Evolutionary conservation across 768 basidiomycete species (phyloP).

Genomic region (Kwoniella mangroviensis): DNA sequence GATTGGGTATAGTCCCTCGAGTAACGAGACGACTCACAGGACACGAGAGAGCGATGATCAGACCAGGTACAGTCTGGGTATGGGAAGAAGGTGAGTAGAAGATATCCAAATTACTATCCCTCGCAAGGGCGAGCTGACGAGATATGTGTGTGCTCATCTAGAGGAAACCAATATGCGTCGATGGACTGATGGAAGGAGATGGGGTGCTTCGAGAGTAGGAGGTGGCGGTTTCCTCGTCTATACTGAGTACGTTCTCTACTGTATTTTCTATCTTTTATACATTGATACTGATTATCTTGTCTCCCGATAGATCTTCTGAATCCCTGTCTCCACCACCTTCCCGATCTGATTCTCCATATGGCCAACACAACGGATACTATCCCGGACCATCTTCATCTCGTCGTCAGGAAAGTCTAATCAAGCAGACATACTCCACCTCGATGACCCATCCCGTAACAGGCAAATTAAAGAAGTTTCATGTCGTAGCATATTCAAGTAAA

Average conservation of each 20-base stretch:
- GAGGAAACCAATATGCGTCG: constrained; percentile 55
- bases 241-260: constrained; percentile 41
- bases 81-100: constrained; percentile 54
- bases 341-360: constrained; percentile 24
- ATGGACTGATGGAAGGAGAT: constrained; percentile 53
- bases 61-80: constrained; percentile 53
- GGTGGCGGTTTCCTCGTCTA: constrained; percentile 53
- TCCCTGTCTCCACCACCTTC: constrained; percentile 29
- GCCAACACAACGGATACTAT: constrained; percentile 14
- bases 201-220: constrained; percentile 52
- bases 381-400: constrained; percentile 16
- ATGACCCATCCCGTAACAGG: constrained; percentile 46
- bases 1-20: constrained; percentile 49
- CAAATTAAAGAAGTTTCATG: constrained; percentile 51
- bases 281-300: constrained; percentile 9
- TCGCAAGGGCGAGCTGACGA: constrained; percentile 6
- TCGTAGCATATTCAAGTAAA: constrained; percentile 53
- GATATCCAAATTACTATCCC: not conserved
- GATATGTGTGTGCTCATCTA: constrained; percentile 6
- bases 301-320: constrained; percentile 25
- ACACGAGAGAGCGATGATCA: constrained; percentile 48
- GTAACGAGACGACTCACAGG: constrained; percentile 54
- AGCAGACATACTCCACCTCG: constrained; percentile 54
- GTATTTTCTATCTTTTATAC: not conserved
- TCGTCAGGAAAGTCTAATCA: constrained; percentile 46